Evolutionary conservation across 1,139 yeast species (phyloP), one percentile per base, ranked within the genome.

Genomic region (Kurtzmaniella quercitrusa): DNA sequence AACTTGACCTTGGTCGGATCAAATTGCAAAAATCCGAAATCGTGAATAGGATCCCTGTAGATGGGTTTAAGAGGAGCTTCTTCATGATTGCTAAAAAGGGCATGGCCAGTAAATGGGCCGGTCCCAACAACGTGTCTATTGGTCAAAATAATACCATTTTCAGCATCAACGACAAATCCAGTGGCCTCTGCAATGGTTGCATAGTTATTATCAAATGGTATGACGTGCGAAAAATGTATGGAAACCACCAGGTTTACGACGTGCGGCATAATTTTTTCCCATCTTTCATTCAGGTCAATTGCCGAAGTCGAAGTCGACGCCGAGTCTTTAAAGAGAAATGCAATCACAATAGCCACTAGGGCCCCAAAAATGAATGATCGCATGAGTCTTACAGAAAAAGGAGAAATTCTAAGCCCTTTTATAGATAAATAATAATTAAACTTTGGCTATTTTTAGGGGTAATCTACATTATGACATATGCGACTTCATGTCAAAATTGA

Each of bases 91-190:
- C 89, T 96, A 57, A 89, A 89, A 1, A 91, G 91, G 0, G 88
- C 95, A 55, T 84, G 88, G 1, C 97, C 96, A 38, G 82, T 77
- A 58, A 91, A 88, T 2, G 96, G 96, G 8, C 97, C 96, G 0
- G 96, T 89, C 1, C 96, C 96, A 36, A 89, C 96, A 38, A 89
- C 97, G 59, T 89, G 97, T 59, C 96, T 78, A 65, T 91, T 91
- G 12, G 97, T 91, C 59, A 91, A 71, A 46, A 91, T 88, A 48
- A 88, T 76, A 8, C 97, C 98, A 36, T 79, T 63, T 44, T 75
- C 70, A 3, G 91, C 74, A 60, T 91, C 97, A 11, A 91, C 97
- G 11, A 91, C 88, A 61, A 91, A 89, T 5, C 97, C 98, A 1
- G 96, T 88, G 14, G 97, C 97, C 60, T 89, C 95, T 47, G 94